Evolutionary conservation across 768 basidiomycete species (phyloP).

Genomic region (Leccinum longicurvipes): DNA sequence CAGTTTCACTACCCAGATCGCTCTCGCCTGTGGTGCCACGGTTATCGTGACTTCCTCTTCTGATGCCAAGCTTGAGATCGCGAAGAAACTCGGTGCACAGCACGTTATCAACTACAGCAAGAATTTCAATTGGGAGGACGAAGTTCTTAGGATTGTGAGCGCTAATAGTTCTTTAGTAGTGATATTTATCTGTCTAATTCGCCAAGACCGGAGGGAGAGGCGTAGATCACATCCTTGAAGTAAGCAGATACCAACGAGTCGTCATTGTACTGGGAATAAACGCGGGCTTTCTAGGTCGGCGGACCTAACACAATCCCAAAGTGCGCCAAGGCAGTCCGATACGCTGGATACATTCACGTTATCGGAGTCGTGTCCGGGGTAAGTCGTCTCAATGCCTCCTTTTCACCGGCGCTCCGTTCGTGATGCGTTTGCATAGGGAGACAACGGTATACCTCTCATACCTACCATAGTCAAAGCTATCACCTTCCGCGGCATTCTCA

Average conservation of each 20-base stretch:
- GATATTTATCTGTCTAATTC: background rate
- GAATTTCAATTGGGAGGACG: slow-evolving; percentile 55
- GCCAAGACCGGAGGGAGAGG: slow-evolving; percentile 30
- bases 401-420: too few species aligned
- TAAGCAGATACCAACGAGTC: background rate
- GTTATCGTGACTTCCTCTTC: slow-evolving; percentile 69
- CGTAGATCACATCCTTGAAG: slow-evolving; percentile 36
- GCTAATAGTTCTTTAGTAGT: background rate
- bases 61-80: slow-evolving; percentile 56
- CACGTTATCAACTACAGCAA: slow-evolving; percentile 62
- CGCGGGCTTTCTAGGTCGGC: slow-evolving; percentile 40
- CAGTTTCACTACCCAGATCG: slow-evolving; percentile 58
- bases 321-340: slow-evolving; percentile 37
- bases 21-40: slow-evolving; percentile 57
- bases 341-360: slow-evolving; percentile 44
- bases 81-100: slow-evolving; percentile 48
- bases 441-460: slow-evolving; percentile 31
- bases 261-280: background rate
- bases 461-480: slow-evolving; percentile 39
- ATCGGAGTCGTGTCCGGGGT: slow-evolving; percentile 53
- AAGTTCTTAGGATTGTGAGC: slow-evolving; percentile 16
- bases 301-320: slow-evolving; percentile 49
- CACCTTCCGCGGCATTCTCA: slow-evolving; percentile 47
- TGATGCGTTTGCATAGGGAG: slow-evolving; percentile 11
- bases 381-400: background rate